These are phyloP conservation scores for Pistacia vera DNA, from an alignment of 345 rosid species.

Conservation along the genomic window DNA sequence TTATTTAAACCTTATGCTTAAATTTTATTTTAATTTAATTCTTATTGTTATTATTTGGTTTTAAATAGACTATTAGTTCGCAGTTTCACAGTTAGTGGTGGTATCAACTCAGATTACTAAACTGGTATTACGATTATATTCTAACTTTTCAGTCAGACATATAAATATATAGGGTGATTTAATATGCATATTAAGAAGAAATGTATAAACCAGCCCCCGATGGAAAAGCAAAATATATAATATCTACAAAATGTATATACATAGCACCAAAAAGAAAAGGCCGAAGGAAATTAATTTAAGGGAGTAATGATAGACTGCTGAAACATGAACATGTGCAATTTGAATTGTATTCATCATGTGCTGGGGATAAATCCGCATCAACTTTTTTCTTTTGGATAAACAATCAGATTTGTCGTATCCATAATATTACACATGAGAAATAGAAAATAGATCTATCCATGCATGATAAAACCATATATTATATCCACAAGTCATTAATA, in stretches of 20 bases:
- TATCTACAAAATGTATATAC: background rate
- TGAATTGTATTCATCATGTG: background rate
- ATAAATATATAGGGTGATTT: too few species aligned
- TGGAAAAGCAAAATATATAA: background rate
- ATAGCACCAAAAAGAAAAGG: background rate
- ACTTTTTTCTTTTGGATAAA: background rate
- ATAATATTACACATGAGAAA: background rate
- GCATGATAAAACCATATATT: background rate
- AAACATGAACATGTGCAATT: slow-evolving; percentile 12
- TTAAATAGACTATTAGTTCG: too few species aligned
- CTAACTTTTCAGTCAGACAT: too few species aligned
- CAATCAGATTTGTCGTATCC: background rate
- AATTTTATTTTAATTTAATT: too few species aligned
- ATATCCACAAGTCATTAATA: background rate
- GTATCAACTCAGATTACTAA: too few species aligned
- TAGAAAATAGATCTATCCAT: background rate
- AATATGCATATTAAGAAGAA: too few species aligned
- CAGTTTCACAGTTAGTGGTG: too few species aligned
- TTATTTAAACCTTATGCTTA: too few species aligned
- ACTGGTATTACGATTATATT: too few species aligned
- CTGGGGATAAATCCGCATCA: background rate
- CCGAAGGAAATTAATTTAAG: too few species aligned
- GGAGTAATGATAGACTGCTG: slow-evolving; percentile 1
- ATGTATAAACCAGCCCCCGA: background rate
- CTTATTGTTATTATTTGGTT: too few species aligned